Evolutionary conservation across 2,329 filamentous ascomycete genomes (phyloP).

Genomic region (Aphanoascus verrucosus): DNA sequence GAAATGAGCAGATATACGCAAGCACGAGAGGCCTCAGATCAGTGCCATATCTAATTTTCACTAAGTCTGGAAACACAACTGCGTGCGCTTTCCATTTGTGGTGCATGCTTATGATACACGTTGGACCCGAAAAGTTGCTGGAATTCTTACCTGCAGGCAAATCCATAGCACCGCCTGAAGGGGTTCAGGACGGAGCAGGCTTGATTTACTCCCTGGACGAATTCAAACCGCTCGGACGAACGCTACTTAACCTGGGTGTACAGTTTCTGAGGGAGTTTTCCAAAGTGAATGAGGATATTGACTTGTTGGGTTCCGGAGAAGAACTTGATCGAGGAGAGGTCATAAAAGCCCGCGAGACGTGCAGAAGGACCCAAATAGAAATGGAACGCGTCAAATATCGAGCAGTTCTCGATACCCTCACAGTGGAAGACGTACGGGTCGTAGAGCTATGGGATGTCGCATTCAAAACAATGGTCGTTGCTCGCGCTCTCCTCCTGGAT

Average conservation of each 20-base stretch:
- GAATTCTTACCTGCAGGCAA: conserved; percentile 24
- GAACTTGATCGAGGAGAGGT: conserved; percentile 12
- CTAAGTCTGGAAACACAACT: conserved; percentile 20
- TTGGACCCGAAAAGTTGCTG: conserved; percentile 23
- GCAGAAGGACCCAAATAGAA: conserved; percentile 20
- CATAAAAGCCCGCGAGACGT: conserved; percentile 18
- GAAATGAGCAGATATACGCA: conserved; percentile 22
- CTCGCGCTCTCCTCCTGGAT: conserved; percentile 26
- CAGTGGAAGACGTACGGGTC: conserved; percentile 19
- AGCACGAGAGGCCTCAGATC: conserved; percentile 28
- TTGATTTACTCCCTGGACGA: conserved; percentile 25
- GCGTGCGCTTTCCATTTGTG: conserved; percentile 23
- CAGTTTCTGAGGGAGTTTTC: conserved; percentile 2
- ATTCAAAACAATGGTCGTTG: conserved; percentile 22
- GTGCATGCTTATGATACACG: conserved; percentile 24
- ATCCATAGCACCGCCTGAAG: conserved; percentile 18
- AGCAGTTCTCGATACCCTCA: conserved; percentile 23
- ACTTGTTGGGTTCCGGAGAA: not conserved
- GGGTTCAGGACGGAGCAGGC: conserved; percentile 17
- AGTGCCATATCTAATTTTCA: conserved; percentile 27
- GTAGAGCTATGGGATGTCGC: conserved; percentile 24
- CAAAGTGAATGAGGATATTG: conserved; percentile 4
- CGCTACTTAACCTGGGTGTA: conserved; percentile 17
- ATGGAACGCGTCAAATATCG: conserved; percentile 23
- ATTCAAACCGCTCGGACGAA: conserved; percentile 16